Conservation (phyloP, 1,284 basidiomycete genomes). For the Ganoderma lingzhi region DNA sequence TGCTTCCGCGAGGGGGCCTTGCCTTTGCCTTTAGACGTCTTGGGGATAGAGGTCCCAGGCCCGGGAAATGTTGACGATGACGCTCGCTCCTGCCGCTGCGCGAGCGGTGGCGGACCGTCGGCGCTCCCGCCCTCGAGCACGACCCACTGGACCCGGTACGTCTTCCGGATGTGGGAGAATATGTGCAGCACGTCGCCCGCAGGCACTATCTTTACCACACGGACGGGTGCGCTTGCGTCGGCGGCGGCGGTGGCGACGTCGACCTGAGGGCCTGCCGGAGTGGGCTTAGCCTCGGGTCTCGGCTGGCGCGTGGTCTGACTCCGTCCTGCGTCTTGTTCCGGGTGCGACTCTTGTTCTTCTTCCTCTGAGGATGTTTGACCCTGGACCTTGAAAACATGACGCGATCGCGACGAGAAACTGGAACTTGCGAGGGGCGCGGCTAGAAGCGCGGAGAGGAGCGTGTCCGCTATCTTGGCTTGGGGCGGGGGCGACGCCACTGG, state of each 20-base stretch:
- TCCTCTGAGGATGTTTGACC: slow-evolving; percentile 1
- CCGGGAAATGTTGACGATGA: slow-evolving; percentile 12
- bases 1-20: slow-evolving; percentile 5
- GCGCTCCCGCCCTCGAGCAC: slow-evolving; percentile 60
- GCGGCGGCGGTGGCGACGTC: background rate
- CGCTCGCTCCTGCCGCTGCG: slow-evolving; percentile 6
- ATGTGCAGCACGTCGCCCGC: slow-evolving; percentile 81
- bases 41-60: slow-evolving; percentile 16
- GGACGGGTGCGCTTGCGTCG: slow-evolving; percentile 31
- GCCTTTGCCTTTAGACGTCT: slow-evolving; percentile 21
- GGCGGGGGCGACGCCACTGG: slow-evolving; percentile 43
- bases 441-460: slow-evolving; percentile 54
- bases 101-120: slow-evolving; percentile 38
- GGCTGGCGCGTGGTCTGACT: background rate
- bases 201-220: slow-evolving; percentile 55
- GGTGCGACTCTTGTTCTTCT: background rate
- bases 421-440: slow-evolving; percentile 33
- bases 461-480: slow-evolving; percentile 47
- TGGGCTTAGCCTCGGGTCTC: slow-evolving; percentile 8
- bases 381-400: background rate
- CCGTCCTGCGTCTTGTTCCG: slow-evolving; percentile 4
- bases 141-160: slow-evolving; percentile 84
- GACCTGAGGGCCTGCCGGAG: background rate
- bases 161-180: slow-evolving; percentile 93
- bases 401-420: slow-evolving; percentile 14